Conservation (phyloP, 768 basidiomycete species). For the Pleurotus djamor region DNA sequence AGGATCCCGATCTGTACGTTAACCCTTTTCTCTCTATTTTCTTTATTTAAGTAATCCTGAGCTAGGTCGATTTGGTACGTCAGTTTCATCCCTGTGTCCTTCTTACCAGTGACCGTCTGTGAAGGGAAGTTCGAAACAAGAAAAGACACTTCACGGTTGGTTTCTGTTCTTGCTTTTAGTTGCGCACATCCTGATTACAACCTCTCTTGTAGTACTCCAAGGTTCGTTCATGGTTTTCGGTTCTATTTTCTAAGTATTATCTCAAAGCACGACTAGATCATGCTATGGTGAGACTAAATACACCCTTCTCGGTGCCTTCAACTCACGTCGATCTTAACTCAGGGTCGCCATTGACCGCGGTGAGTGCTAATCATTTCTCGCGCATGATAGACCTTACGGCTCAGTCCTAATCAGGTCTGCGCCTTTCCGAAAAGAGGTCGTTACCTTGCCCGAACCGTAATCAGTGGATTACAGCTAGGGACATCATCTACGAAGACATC, state of each 20-base stretch:
- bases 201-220: constrained; percentile 66
- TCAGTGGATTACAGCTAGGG: constrained; percentile 75
- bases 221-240: constrained; percentile 31
- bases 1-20: constrained; percentile 79
- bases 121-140: constrained; percentile 87
- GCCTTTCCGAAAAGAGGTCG: constrained; percentile 92
- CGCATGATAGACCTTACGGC: background rate
- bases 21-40: no score
- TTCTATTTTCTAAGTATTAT: no score
- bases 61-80: constrained; percentile 79
- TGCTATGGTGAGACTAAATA: constrained; percentile 68
- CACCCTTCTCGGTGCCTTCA: background rate
- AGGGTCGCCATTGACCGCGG: constrained; percentile 97
- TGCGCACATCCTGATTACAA: background rate
- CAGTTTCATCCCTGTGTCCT: background rate
- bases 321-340: background rate
- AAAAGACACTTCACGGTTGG: constrained; percentile 83
- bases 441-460: constrained; percentile 76
- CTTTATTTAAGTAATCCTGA: no score
- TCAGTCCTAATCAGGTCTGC: constrained; percentile 48
- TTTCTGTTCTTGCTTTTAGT: constrained; percentile 1
- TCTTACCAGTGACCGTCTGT: background rate
- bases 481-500: constrained; percentile 89
- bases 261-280: constrained; percentile 46
- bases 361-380: constrained; percentile 10